These are phyloP conservation scores for Candida tropicalis DNA, from an alignment of 1,139 yeast species.

Conservation along the genomic window DNA sequence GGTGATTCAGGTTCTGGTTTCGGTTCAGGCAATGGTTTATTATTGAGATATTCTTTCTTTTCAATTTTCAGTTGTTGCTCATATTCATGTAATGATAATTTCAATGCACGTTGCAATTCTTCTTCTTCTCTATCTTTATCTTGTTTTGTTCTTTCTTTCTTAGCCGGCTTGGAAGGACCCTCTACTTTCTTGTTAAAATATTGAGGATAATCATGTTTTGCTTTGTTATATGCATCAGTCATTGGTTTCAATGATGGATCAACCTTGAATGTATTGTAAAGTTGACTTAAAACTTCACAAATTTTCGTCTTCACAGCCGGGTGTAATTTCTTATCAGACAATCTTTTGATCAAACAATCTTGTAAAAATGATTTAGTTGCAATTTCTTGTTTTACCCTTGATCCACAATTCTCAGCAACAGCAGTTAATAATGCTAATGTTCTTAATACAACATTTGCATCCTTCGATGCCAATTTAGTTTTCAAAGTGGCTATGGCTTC, in stretches of 20 bases:
- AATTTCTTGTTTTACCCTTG: slow-evolving; percentile 79
- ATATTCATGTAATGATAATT: slow-evolving; percentile 71
- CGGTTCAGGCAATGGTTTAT: slow-evolving; percentile 35
- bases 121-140: slow-evolving; percentile 71
- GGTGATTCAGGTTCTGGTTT: slow-evolving; percentile 12
- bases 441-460: slow-evolving; percentile 81
- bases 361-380: slow-evolving; percentile 71
- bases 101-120: slow-evolving; percentile 77
- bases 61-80: slow-evolving; percentile 31
- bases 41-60: slow-evolving; percentile 29
- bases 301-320: slow-evolving; percentile 65
- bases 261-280: slow-evolving; percentile 55
- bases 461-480: slow-evolving; percentile 57
- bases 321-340: slow-evolving; percentile 64
- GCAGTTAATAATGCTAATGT: slow-evolving; percentile 72
- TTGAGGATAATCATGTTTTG: slow-evolving; percentile 46
- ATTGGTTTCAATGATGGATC: slow-evolving; percentile 81
- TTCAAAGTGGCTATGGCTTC: slow-evolving; percentile 55
- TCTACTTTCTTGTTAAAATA: slow-evolving; percentile 28
- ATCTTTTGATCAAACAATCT: slow-evolving; percentile 51
- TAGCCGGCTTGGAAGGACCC: slow-evolving; percentile 64
- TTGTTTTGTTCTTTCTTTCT: slow-evolving; percentile 48
- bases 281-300: slow-evolving; percentile 68
- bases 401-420: slow-evolving; percentile 91
- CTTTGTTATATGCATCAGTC: slow-evolving; percentile 57